phyloP scores from a whole-genome alignment of 352 stramenopile species.

The Phytophthora boehmeriae region DNA sequence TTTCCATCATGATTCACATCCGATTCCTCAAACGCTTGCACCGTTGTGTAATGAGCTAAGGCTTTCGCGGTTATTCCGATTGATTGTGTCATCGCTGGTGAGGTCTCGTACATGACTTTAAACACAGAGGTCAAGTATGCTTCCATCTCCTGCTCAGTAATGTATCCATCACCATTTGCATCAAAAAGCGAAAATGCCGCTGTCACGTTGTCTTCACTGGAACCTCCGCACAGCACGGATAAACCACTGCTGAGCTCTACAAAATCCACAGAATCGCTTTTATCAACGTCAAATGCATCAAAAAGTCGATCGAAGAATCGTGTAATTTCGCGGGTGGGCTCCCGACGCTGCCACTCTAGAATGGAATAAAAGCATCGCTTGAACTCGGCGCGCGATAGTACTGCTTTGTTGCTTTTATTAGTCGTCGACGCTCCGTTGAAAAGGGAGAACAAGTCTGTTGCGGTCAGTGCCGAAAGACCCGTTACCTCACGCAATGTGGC shows the following conservation, averaged over 20 bases:
- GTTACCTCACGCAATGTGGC: constrained; percentile 55
- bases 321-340: constrained; percentile 52
- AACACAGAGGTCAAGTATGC: constrained; percentile 81
- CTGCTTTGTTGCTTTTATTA: constrained; percentile 16
- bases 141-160: constrained; percentile 83
- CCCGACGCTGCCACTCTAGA: constrained; percentile 60
- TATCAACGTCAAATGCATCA: constrained; percentile 75
- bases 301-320: constrained; percentile 79
- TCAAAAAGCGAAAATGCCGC: constrained; percentile 89
- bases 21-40: constrained; percentile 86
- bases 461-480: constrained; percentile 52
- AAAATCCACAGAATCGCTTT: constrained; percentile 75
- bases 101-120: constrained; percentile 65
- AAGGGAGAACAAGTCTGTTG: constrained; percentile 64
- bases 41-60: constrained; percentile 75
- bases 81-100: constrained; percentile 32
- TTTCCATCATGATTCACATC: constrained; percentile 85
- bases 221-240: constrained; percentile 75
- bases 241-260: constrained; percentile 79
- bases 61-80: constrained; percentile 57
- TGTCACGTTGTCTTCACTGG: constrained; percentile 77
- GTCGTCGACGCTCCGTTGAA: constrained; percentile 46
- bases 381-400: constrained; percentile 68
- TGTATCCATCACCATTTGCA: constrained; percentile 80
- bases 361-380: constrained; percentile 73